phyloP scores from a whole-genome alignment of 805 yeast species.

The Nakazawaea populi region DNA sequence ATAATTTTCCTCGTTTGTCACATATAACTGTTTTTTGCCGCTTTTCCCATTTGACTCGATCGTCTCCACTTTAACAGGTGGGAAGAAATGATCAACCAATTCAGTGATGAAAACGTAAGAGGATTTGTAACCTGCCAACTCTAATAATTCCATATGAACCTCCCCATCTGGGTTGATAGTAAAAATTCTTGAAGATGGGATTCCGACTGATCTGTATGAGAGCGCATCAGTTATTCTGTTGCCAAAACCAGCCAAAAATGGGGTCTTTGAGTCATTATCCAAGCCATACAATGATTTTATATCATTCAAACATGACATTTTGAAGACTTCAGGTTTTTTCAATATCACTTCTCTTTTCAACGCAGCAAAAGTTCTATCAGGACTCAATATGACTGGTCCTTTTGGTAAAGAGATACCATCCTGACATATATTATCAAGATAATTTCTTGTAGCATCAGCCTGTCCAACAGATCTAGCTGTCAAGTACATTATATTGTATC shows the following conservation, averaged over 20 bases:
- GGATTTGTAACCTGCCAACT: slow-evolving; percentile 86
- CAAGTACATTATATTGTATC: slow-evolving; percentile 88
- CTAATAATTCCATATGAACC: slow-evolving; percentile 93
- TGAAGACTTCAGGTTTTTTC: slow-evolving; percentile 96
- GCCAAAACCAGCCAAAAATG: slow-evolving; percentile 97
- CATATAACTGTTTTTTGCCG: slow-evolving; percentile 3
- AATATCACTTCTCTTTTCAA: slow-evolving; percentile 84
- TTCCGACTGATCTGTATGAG: slow-evolving; percentile 87
- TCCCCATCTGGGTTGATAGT: slow-evolving; percentile 96
- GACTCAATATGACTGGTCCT: slow-evolving; percentile 93
- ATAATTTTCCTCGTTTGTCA: slow-evolving; percentile 51
- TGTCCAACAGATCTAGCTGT: slow-evolving; percentile 96
- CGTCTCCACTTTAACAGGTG: slow-evolving; percentile 50
- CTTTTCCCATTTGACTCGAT: slow-evolving; percentile 16
- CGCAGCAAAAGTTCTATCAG: slow-evolving; percentile 96
- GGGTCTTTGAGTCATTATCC: slow-evolving; percentile 38
- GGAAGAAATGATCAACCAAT: slow-evolving; percentile 94
- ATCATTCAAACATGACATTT: slow-evolving; percentile 93
- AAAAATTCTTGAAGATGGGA: slow-evolving; percentile 90
- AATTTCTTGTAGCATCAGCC: slow-evolving; percentile 86
- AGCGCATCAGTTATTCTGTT: slow-evolving; percentile 95
- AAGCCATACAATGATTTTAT: slow-evolving; percentile 61
- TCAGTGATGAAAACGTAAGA: slow-evolving; percentile 88
- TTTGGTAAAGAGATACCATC: slow-evolving; percentile 67
- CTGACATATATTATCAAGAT: slow-evolving; percentile 72